Evolutionary conservation across 1,284 basidiomycete species (phyloP).

Genomic region (Neonothopanus nambi): DNA sequence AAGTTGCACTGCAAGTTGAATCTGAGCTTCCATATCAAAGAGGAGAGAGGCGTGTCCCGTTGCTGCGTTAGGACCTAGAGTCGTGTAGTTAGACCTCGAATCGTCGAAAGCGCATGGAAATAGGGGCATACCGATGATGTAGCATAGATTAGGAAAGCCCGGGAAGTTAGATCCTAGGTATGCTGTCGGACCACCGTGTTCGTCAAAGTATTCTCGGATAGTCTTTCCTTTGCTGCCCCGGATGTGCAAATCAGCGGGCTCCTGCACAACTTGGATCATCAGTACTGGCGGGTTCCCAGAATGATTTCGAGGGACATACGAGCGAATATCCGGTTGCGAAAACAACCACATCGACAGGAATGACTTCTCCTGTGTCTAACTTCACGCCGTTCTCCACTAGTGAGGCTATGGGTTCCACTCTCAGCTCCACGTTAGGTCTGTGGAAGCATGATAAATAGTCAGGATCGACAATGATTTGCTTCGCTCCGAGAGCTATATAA

Average conservation of each 20-base stretch:
- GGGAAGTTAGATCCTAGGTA: conserved; percentile 26
- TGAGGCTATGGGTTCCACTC: conserved; percentile 27
- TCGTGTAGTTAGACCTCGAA: not conserved
- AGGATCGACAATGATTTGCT: conserved; percentile 29
- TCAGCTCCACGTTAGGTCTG: conserved; percentile 33
- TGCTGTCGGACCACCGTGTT: conserved; percentile 25
- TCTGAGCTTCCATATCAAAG: conserved; percentile 23
- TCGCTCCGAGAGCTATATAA: conserved; percentile 23
- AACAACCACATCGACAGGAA: conserved; percentile 20
- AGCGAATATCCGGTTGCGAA: conserved; percentile 19
- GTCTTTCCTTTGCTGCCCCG: conserved; percentile 16
- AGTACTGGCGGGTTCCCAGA: not conserved
- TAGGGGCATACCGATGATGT: conserved; percentile 20
- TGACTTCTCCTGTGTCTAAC: conserved; percentile 25
- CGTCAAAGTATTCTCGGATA: conserved; percentile 21
- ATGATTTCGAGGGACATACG: not conserved
- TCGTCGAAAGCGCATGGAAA: not conserved
- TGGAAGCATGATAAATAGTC: conserved; percentile 31
- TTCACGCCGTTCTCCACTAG: conserved; percentile 30
- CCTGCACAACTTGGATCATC: not conserved
- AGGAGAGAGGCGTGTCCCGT: conserved; percentile 25
- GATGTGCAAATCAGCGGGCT: conserved; percentile 1
- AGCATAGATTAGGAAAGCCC: conserved; percentile 27
- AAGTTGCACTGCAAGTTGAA: conserved; percentile 22
- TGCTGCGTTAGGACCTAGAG: conserved; percentile 22